phyloP scores from a whole-genome alignment of 164 flowering plant genomes.

The Saururus chinensis region DNA sequence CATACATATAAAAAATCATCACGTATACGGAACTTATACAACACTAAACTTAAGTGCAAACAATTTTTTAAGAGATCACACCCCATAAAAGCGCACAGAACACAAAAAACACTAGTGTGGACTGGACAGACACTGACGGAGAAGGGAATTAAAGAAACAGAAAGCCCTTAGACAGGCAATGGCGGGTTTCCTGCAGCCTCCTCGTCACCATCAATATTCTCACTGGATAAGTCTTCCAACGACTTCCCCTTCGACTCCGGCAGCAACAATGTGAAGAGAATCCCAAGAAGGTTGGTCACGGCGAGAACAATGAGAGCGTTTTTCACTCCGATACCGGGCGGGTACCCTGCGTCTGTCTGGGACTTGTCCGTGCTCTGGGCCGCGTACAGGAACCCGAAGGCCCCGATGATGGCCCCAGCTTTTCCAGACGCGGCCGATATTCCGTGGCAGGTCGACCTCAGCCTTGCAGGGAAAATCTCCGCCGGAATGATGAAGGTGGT shows the following conservation, averaged over 20 bases:
- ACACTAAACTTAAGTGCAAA: too few species aligned
- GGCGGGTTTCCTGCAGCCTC: background rate
- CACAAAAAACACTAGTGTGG: too few species aligned
- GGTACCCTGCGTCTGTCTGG: conserved; percentile 6
- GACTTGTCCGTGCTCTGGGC: conserved; percentile 5
- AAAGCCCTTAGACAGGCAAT: background rate
- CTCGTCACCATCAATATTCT: background rate
- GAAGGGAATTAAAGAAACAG: too few species aligned
- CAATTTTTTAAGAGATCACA: too few species aligned
- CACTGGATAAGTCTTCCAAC: conserved; percentile 6
- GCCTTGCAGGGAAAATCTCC: conserved; percentile 10
- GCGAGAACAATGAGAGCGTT: conserved; percentile 8
- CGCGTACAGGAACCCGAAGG: conserved; percentile 10
- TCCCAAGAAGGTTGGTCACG: background rate
- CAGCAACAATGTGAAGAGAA: conserved; percentile 5
- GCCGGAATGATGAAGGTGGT: conserved; percentile 10
- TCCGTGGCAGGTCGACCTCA: conserved; percentile 16
- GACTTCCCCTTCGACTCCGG: conserved; percentile 12
- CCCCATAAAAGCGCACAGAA: too few species aligned
- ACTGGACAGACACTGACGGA: too few species aligned
- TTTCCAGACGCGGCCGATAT: conserved; percentile 11
- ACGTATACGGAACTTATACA: too few species aligned
- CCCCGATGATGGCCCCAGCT: conserved; percentile 8
- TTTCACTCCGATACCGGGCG: conserved; percentile 6
- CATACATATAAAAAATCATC: too few species aligned